Conservation (phyloP, 768 basidiomycete species). For the Leucogyrophana mollusca region DNA sequence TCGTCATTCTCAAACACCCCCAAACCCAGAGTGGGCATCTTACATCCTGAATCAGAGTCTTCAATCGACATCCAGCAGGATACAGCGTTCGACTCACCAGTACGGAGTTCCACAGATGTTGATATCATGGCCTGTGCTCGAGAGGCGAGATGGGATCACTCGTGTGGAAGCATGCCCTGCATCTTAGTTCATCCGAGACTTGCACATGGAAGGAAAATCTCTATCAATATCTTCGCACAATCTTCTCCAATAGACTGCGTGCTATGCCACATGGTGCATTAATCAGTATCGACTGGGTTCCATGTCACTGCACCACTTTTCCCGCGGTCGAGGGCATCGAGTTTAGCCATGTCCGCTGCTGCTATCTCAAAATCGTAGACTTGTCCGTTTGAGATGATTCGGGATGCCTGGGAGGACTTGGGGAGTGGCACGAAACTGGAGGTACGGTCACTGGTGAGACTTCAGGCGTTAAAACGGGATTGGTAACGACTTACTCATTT, state of each 20-base stretch:
- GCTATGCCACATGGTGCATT: too few species aligned
- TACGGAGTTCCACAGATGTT: too few species aligned
- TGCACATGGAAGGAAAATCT: too few species aligned
- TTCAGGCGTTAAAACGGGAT: not conserved
- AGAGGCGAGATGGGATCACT: too few species aligned
- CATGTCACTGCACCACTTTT: slow-evolving; percentile 71
- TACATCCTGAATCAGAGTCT: too few species aligned
- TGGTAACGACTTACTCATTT: slow-evolving; percentile 17
- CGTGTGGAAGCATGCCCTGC: too few species aligned
- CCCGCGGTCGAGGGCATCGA: slow-evolving; percentile 71
- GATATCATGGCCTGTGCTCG: too few species aligned
- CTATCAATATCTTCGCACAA: too few species aligned
- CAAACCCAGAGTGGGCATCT: slow-evolving; percentile 25
- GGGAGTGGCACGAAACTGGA: slow-evolving; percentile 72
- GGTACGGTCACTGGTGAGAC: not conserved
- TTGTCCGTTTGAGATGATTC: slow-evolving; percentile 71
- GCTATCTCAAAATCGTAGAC: slow-evolving; percentile 73
- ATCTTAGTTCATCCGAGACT: too few species aligned
- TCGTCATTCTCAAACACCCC: slow-evolving; percentile 21
- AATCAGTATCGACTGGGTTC: slow-evolving; percentile 65
- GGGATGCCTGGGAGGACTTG: slow-evolving; percentile 64
- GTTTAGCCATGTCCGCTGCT: slow-evolving; percentile 55
- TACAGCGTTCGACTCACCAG: too few species aligned
- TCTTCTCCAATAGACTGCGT: too few species aligned
- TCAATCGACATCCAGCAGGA: too few species aligned